Evolutionary conservation across 2,329 filamentous ascomycete genomes (phyloP), one percentile per base, ranked within the genome.

Genomic region (Botrytis medusae): DNA sequence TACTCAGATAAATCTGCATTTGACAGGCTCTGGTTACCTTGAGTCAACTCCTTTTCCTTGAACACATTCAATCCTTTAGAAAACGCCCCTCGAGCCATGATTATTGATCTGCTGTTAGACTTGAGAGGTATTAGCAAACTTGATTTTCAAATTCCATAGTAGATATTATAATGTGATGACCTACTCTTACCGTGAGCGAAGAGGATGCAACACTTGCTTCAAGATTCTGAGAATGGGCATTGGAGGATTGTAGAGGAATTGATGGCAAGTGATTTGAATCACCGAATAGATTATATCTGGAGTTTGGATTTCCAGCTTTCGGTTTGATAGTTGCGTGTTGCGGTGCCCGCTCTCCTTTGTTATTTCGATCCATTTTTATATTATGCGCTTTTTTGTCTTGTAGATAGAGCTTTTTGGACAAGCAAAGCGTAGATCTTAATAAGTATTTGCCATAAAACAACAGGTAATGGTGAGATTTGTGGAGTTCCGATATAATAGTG

Each of bases 31-130:
- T 44, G 32, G 22, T 51, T 63, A 10, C 25, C 57, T 40, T 57
- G 65, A 9, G n/a, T 46, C 61, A 69, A 69, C n/a, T 64, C 42
- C 16, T 64, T 64, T 29, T 71, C 32, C 40, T 40, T 51, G 29
- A 65, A 65, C 18, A 40, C 20, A 54, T 32, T 32, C 2, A 48
- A 60, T 10, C 69, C 34, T 42, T 51, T 71, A 10, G 46, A 46
- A 25, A 64, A 65, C 7, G 25, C 44, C 12, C 59, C 69, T 10
- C 25, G 44, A 34, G 59, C 69, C 59, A 51, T 65, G 2, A 51
- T 40, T 14, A 54, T 42, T 0, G 69, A 71, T 6, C 59, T 64
- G 7, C 42, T 51, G 14, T 48, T 71, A 8, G 60, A 51, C 69
- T 71, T 64, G 25, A 16, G 59, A 54, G 40, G 59, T 34, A 37